These are phyloP conservation scores for Tylopilus sp. DNA, from an alignment of 1,284 basidiomycete species.

Conservation along the genomic window DNA sequence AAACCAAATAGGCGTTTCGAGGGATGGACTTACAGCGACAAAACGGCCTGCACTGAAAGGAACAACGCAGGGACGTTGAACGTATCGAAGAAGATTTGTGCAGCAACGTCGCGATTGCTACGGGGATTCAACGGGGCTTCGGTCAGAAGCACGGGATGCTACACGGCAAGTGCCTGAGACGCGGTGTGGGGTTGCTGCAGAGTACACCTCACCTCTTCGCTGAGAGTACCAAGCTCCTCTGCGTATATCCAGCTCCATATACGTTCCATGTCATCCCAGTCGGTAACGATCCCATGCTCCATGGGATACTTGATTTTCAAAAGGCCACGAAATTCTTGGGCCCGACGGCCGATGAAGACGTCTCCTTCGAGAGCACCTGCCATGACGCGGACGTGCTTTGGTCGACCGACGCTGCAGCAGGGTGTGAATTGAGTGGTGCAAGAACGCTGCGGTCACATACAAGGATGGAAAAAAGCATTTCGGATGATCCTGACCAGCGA, in stretches of 20 bases:
- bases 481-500: slow-evolving; percentile 96
- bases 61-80: slow-evolving; percentile 99
- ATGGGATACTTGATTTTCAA: slow-evolving; percentile 99
- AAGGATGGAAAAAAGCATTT: slow-evolving; percentile 98
- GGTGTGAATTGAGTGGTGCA: slow-evolving; percentile 11
- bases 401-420: slow-evolving; percentile 77
- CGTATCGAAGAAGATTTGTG: slow-evolving; percentile 98
- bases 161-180: slow-evolving; percentile 19
- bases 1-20: not conserved
- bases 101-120: slow-evolving; percentile 90
- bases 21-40: slow-evolving; percentile 73
- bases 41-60: slow-evolving; percentile 95
- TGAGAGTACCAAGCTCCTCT: slow-evolving; percentile 89
- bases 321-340: slow-evolving; percentile 90
- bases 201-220: slow-evolving; percentile 77
- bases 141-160: slow-evolving; percentile 96
- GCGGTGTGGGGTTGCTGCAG: not conserved
- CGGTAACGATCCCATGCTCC: slow-evolving; percentile 90
- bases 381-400: slow-evolving; percentile 96
- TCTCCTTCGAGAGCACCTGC: slow-evolving; percentile 92
- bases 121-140: slow-evolving; percentile 95
- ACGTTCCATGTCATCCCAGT: slow-evolving; percentile 99
- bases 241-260: slow-evolving; percentile 98
- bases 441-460: slow-evolving; percentile 56
- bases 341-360: slow-evolving; percentile 88